Evolutionary conservation across 108 stramenopile genomes (phyloP).

Genomic region (Parmales sp.): DNA sequence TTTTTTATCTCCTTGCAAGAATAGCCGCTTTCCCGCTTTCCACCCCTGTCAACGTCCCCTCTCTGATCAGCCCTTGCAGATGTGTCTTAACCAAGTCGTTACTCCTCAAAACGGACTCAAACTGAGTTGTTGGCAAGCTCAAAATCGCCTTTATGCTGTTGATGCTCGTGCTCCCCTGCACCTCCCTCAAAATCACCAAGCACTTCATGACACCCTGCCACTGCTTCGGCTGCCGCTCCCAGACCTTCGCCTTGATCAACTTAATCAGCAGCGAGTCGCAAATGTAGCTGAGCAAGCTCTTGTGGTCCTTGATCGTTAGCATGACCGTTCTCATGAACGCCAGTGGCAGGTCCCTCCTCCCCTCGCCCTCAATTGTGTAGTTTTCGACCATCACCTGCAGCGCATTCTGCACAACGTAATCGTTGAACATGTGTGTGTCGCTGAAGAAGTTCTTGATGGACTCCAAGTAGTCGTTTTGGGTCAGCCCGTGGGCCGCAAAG

Average conservation of each 20-base stretch:
- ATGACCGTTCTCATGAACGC: conserved; percentile 82
- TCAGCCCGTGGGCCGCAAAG: conserved; percentile 54
- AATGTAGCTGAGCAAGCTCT: conserved; percentile 74
- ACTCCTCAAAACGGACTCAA: too few relatives aligned
- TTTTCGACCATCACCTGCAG: conserved; percentile 47
- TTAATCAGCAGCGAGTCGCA: conserved; percentile 64
- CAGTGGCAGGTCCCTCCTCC: conserved; percentile 45
- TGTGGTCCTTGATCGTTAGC: conserved; percentile 70
- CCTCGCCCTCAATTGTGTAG: conserved; percentile 35
- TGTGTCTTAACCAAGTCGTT: too few relatives aligned
- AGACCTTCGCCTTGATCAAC: conserved; percentile 66
- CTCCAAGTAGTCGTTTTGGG: conserved; percentile 69
- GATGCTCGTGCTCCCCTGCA: too few relatives aligned
- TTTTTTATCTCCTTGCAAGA: not conserved
- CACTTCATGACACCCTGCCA: too few relatives aligned
- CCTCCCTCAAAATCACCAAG: too few relatives aligned
- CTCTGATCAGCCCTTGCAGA: too few relatives aligned
- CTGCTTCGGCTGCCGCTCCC: too few relatives aligned
- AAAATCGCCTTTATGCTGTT: too few relatives aligned
- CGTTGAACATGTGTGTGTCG: conserved; percentile 61
- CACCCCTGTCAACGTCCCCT: too few relatives aligned
- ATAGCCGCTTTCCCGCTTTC: too few relatives aligned
- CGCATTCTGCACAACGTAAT: conserved; percentile 61
- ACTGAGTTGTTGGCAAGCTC: too few relatives aligned
- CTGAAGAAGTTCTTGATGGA: conserved; percentile 62